Conservation (phyloP, 2,329 filamentous ascomycete genomes). For the Monilinia vaccinii-corymbosi region DNA sequence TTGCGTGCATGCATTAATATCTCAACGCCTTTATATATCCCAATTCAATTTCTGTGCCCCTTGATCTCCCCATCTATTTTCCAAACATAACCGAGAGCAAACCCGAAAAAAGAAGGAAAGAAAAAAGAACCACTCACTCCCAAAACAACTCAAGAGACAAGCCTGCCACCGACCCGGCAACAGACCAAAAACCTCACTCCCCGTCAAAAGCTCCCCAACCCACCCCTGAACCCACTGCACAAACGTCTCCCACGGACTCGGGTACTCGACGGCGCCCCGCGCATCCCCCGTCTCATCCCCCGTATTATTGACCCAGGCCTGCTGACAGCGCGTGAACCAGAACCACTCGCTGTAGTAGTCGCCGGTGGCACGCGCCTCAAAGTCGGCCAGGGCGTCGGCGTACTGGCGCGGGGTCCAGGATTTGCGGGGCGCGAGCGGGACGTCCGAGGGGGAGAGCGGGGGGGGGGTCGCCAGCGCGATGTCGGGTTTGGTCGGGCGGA, state of each 20-base stretch:
- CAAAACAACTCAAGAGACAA: conserved; percentile 29
- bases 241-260: conserved; percentile 21
- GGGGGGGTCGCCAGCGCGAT: conserved; percentile 37
- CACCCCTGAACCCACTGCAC: conserved; percentile 31
- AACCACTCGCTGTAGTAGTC: conserved; percentile 42
- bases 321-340: conserved; percentile 39
- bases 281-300: conserved; percentile 34
- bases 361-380: conserved; percentile 32
- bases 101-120: not conserved
- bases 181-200: conserved; percentile 28
- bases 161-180: conserved; percentile 32
- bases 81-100: not conserved
- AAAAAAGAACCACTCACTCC: conserved; percentile 23
- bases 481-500: conserved; percentile 36
- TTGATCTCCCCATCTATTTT: not conserved
- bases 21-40: not conserved
- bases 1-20: too few relatives aligned
- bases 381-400: conserved; percentile 30
- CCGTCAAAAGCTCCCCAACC: conserved; percentile 31
- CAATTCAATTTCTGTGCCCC: not conserved
- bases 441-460: conserved; percentile 32
- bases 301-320: conserved; percentile 39
- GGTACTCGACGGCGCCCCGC: conserved; percentile 31
- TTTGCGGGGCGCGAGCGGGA: conserved; percentile 33
- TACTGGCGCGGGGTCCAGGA: conserved; percentile 29